Base-by-base conservation (phyloP, 1,284 basidiomycete species). In the Marasmius tenuissimus region DNA sequence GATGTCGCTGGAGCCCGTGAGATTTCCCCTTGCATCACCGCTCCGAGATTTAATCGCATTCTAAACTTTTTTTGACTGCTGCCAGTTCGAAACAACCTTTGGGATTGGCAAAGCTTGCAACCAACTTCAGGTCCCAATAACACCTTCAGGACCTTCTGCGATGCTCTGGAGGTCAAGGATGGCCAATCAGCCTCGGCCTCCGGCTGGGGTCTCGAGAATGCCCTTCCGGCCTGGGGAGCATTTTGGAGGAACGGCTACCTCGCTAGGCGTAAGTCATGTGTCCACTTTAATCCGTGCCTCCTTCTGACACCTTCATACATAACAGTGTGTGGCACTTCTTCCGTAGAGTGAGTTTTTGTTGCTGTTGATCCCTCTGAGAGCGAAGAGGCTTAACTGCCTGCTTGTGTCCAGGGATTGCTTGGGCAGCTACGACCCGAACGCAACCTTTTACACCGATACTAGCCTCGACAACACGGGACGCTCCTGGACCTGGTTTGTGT, bases 101-200 rank as follows among this genome's bases (percentile, higher is more conserved):
- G 81, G 81, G 82, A 85, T 60, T 90, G 87, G 87, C 87, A 89
- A 67, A 74, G 72, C 20, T 70, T 88, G 9, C 81, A 83, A 56
- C 81, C 83, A 1, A 78, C 76, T 4, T 73, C 76, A 70, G 76
- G 87, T 74, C 69, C 75, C 75, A 63, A 81, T 65, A 72, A 80
- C 69, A 63, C 72, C 35, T 92, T 92, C 75, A 86, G 78, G 73
- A 52, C 80, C 16, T 92, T 91, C 73, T 92, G 90, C 64, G 88
- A 92, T 67, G 86, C 87, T 0, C 75, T 92, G 0, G 89, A 92
- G 71, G 86, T 89, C 34, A 86, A 86, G 70, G 67, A 88, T 61
- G 87, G 87, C 5, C 75, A 80, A 2, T 81, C 66, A 55, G 87
- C 89, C 3, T 77, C 81, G 20, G 73, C 77, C 0, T 67, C 66